Evolutionary conservation across 1,284 basidiomycete species (phyloP), one percentile per base, ranked within the genome.

Genomic region (Pseudozyma tsukubaensis): DNA sequence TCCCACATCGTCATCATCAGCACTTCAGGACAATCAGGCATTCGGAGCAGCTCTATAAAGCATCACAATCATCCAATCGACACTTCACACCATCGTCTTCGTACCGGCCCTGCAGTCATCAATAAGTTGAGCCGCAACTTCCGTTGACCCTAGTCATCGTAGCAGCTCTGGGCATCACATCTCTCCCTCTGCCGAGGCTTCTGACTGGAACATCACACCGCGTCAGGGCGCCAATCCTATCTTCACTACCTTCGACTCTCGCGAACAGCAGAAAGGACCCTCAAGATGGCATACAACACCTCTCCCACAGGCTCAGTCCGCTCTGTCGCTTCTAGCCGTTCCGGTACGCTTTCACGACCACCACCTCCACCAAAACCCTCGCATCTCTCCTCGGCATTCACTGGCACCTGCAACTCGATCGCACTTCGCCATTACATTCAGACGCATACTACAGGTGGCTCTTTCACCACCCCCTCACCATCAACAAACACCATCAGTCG

Each of bases 401-500:
- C 77, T 9, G 77, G 77, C 39, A 79, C 77, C 11, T 74, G 77
- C 63, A 72, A 75, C 42, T 79, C 76, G 18, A 76, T 70, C n/a
- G 69, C 77, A n/a, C 60, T 79, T 3, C 66, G 64, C 9, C 59
- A 70, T 37, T 79, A 78, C 29, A 78, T 79, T 16, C 72, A 72
- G 8, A 63, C 64, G 1, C 77, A 79, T 24, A 67, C 55, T 18
- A 79, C 76, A 8, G 66, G 68, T 35, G 70, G 65, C 11, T 74
- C 73, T 11, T 65, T 72, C 48, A 61, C 68, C 35, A 57, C 59
- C 0, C 60, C 60, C 19, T 58, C 54, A 1, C 58, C 68, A 4
- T 56, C 62, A 19, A 57, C 56, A 14, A 66, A 44, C 49, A 71
- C 64, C 37, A 57, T 58, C 59, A 64, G 70, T 52, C 50, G 55